Evolutionary conservation across 2,329 filamentous ascomycete species (phyloP), one percentile per base, ranked within the genome.

Genomic region (Falciphora oryzae): DNA sequence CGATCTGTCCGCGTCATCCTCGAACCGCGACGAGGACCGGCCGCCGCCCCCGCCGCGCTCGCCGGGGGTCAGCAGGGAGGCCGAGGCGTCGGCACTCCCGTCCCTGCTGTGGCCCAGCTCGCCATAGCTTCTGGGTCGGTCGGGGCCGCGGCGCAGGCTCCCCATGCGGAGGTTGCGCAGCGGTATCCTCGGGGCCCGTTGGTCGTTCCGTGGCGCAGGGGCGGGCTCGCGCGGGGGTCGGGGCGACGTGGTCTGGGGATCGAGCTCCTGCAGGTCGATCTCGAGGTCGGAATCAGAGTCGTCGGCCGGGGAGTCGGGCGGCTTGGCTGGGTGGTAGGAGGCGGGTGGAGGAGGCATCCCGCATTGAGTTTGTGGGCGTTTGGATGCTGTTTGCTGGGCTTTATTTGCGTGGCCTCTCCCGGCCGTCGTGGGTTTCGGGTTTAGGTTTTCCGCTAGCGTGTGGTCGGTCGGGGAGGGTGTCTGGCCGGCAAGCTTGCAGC

Each of bases 221-320:
- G 71, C 67, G 67, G 70, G 69, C 69, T 71, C 71, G 65, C 84
- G 81, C 70, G 85, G 81, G 73, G 61, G 73, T 70, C 66, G 73
- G 67, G 69, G 75, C 71, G 70, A 73, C 71, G 68, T 70, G 44
- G 72, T 72, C 65, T 73, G 73, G 64, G 91, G 90, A 73, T 93
- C 90, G 69, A 95, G 87, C 80, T 94, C 91, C 72, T 92, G 84
- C 70, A 92, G 83, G 71, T 93, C 89, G 71, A 95, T 81, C 68
- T 91, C 89, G 70, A 89, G 85, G 74, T 94, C 90, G 67, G 89
- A 91, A 74, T 93, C 90, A 73, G 88, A 91, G 73, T 93, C 89
- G 77, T 87, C 81, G 71, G 80, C 77, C 66, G 83, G 83, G 66
- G 84, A 86, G 77, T 89, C 86, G 76, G 87, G 87, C 72, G 85